Conservation (phyloP, 306 rosid genomes). For the Corylus americana region DNA sequence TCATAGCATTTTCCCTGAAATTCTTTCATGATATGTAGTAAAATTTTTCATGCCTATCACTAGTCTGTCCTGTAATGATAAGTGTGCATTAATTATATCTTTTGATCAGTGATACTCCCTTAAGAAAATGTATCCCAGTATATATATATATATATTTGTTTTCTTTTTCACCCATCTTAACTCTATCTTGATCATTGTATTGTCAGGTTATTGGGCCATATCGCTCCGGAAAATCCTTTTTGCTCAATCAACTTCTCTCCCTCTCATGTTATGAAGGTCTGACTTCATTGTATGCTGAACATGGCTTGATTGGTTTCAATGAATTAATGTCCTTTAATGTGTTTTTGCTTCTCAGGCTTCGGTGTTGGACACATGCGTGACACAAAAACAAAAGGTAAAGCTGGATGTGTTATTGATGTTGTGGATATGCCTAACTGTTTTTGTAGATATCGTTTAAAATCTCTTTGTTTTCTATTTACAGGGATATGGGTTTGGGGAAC, state of each 20-base stretch:
- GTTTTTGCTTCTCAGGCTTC: conserved; percentile 59
- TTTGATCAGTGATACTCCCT: background rate
- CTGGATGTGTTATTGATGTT: conserved; percentile 27
- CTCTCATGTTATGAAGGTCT: conserved; percentile 95
- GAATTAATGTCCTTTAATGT: conserved; percentile 10
- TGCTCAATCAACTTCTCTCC: conserved; percentile 95
- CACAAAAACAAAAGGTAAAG: conserved; percentile 88
- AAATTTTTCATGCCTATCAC: background rate
- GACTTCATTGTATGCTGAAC: conserved; percentile 7
- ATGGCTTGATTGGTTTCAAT: conserved; percentile 24
- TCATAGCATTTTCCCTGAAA: background rate
- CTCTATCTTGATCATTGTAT: background rate
- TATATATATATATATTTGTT: background rate
- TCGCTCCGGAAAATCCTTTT: conserved; percentile 95
- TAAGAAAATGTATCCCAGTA: background rate
- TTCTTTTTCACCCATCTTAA: background rate
- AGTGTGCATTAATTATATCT: background rate
- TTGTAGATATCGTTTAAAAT: conserved; percentile 13
- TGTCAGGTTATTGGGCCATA: conserved; percentile 94
- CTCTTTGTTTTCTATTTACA: conserved; percentile 35
- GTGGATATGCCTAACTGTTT: conserved; percentile 27
- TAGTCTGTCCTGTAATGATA: background rate
- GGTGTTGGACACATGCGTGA: conserved; percentile 99
- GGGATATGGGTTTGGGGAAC: conserved; percentile 99
- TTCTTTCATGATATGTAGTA: background rate